Conservation (phyloP, 2,329 filamentous ascomycete species). For the Epichloe glyceriae region DNA sequence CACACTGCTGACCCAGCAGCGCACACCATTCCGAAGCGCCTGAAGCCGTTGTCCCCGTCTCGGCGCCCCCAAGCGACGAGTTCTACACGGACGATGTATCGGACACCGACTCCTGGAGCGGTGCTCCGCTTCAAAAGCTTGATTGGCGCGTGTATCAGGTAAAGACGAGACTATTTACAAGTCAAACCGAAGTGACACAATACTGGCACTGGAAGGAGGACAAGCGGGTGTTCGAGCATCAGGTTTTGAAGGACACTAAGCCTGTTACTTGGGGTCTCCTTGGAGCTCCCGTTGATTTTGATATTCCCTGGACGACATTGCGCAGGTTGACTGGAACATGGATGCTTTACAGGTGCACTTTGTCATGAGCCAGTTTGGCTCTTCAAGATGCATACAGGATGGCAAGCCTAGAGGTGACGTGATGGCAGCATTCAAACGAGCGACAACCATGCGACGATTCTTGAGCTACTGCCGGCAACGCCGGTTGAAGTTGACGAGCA, state of each 20-base stretch:
- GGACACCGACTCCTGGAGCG: slow-evolving; percentile 37
- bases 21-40: slow-evolving; percentile 12
- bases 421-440: slow-evolving; percentile 38
- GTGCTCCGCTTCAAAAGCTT: slow-evolving; percentile 28
- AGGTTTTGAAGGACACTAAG: slow-evolving; percentile 33
- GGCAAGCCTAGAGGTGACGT: slow-evolving; percentile 30
- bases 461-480: slow-evolving; percentile 32
- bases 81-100: slow-evolving; percentile 35
- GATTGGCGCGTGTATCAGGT: slow-evolving; percentile 42
- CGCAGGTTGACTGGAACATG: slow-evolving; percentile 30
- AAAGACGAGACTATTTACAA: slow-evolving; percentile 34
- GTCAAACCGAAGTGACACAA: slow-evolving; percentile 35
- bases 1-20: not conserved
- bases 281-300: slow-evolving; percentile 37
- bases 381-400: slow-evolving; percentile 14
- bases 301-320: slow-evolving; percentile 33
- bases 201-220: slow-evolving; percentile 40
- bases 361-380: slow-evolving; percentile 19
- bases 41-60: slow-evolving; percentile 12
- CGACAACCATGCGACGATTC: slow-evolving; percentile 39
- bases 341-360: slow-evolving; percentile 30
- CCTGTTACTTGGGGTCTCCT: slow-evolving; percentile 37
- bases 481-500: slow-evolving; percentile 27
- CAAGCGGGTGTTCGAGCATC: slow-evolving; percentile 35
- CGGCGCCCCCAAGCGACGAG: slow-evolving; percentile 18